phyloP scores from a whole-genome alignment of 306 rosid genomes.

The Boehmeria nivea region DNA sequence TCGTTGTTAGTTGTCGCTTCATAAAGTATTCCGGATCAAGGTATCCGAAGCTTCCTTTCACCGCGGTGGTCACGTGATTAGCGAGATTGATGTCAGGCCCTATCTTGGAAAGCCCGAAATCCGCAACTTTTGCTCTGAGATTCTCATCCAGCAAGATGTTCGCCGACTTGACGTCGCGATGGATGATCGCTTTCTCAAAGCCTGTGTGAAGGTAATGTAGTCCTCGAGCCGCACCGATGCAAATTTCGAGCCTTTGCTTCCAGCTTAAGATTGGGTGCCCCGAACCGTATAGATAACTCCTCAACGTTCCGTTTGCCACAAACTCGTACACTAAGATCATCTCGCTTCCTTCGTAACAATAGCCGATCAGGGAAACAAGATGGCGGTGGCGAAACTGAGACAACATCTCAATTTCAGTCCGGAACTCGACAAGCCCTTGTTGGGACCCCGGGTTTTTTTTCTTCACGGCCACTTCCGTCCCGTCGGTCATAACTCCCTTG shows the following conservation, averaged over 20 bases:
- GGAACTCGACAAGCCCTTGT: constrained; percentile 7
- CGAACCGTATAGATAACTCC: not conserved
- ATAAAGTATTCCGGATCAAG: constrained; percentile 19
- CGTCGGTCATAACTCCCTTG: not conserved
- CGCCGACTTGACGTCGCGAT: constrained; percentile 14
- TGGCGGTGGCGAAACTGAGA: constrained; percentile 10
- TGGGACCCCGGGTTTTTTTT: not conserved
- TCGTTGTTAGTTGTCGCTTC: not conserved
- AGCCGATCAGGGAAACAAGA: constrained; percentile 13
- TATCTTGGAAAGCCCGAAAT: not conserved
- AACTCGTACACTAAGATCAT: constrained; percentile 15
- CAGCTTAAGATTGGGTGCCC: not conserved
- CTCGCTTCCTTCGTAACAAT: constrained; percentile 10
- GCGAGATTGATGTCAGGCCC: not conserved
- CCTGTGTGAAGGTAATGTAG: constrained; percentile 12
- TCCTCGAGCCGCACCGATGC: constrained; percentile 11
- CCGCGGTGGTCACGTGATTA: not conserved
- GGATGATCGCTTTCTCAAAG: not conserved
- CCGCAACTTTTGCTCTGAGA: not conserved
- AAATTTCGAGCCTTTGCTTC: constrained; percentile 17
- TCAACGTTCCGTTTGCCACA: constrained; percentile 7
- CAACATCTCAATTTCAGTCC: constrained; percentile 3
- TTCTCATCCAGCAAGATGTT: not conserved
- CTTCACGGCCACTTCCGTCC: constrained; percentile 11
- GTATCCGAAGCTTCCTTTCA: constrained; percentile 16